phyloP scores from a whole-genome alignment of 2,329 filamentous ascomycete species.

The Xylariaceae sp. region DNA sequence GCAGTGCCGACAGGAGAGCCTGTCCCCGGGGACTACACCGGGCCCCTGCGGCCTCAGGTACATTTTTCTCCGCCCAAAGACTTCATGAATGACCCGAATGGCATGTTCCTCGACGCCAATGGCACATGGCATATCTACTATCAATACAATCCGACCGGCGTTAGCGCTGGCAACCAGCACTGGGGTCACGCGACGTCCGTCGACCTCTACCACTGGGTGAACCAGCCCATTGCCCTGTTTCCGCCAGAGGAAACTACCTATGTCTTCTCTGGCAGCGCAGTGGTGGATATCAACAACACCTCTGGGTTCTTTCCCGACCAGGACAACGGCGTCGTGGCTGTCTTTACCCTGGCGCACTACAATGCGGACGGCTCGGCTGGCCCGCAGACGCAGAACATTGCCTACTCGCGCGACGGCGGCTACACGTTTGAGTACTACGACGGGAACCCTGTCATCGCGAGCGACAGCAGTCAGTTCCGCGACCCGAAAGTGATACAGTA shows the following conservation, averaged over 20 bases:
- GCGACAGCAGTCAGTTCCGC: conserved; percentile 54
- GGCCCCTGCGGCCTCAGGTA: conserved; percentile 44
- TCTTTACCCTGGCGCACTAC: conserved; percentile 41
- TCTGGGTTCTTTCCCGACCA: conserved; percentile 62
- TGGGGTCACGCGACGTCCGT: conserved; percentile 63
- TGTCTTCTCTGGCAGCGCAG: conserved; percentile 53
- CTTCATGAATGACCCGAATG: conserved; percentile 63
- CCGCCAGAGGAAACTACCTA: conserved; percentile 41
- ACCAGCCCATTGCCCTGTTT: conserved; percentile 59
- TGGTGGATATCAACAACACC: conserved; percentile 60
- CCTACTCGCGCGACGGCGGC: conserved; percentile 59
- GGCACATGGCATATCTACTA: conserved; percentile 63
- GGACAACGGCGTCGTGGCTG: conserved; percentile 58
- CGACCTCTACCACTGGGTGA: conserved; percentile 62
- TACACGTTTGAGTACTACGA: conserved; percentile 58
- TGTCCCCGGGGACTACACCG: conserved; percentile 26
- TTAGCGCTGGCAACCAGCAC: conserved; percentile 40
- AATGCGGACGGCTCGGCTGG: conserved; percentile 35
- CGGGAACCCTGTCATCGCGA: conserved; percentile 57
- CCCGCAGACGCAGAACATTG: conserved; percentile 54
- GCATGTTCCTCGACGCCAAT: conserved; percentile 54
- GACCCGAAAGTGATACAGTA: conserved; percentile 64
- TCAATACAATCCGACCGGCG: conserved; percentile 39
- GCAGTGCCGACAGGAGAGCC: conserved; percentile 27
- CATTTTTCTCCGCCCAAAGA: conserved; percentile 52